Conservation (phyloP, 805 yeast genomes). For the Komagataella pseudopastoris region DNA sequence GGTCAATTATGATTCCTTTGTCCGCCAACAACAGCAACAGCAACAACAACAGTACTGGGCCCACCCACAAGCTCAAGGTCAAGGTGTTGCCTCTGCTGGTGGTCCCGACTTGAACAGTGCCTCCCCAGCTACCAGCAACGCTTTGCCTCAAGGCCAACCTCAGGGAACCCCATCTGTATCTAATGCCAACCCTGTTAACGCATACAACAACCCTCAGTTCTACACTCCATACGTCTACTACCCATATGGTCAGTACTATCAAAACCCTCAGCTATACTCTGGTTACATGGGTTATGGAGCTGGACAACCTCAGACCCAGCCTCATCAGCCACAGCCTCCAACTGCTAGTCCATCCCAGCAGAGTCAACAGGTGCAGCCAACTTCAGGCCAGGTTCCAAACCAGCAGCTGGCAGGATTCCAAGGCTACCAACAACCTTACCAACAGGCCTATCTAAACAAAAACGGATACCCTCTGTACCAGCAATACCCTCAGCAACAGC, state of each 20-base stretch:
- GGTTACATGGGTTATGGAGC: conserved; percentile 9
- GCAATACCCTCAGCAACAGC: conserved; percentile 5
- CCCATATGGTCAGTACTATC: conserved; percentile 17
- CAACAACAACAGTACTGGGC: conserved; percentile 3
- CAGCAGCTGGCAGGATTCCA: neutral
- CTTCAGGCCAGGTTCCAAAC: neutral
- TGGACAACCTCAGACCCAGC: conserved; percentile 4
- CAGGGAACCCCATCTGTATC: conserved; percentile 1
- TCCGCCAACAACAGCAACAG: conserved; percentile 4
- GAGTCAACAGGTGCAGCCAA: neutral
- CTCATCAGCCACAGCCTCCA: conserved; percentile 10
- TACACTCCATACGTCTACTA: conserved; percentile 13
- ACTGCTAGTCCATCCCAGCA: neutral
- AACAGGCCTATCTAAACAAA: neutral
- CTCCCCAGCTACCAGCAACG: conserved; percentile 2
- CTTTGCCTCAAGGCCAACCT: neutral
- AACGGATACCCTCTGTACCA: neutral
- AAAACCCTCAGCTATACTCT: conserved; percentile 13
- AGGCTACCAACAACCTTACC: neutral
- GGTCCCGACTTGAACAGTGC: conserved; percentile 2
- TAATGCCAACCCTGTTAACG: conserved; percentile 7
- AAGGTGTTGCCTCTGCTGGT: conserved; percentile 2
- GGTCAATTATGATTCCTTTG: conserved; percentile 2
- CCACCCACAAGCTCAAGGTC: neutral
- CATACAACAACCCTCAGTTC: conserved; percentile 3